Evolutionary conservation across 2,329 filamentous ascomycete genomes (phyloP).

Genomic region (Sporothrix brunneoviolacea): DNA sequence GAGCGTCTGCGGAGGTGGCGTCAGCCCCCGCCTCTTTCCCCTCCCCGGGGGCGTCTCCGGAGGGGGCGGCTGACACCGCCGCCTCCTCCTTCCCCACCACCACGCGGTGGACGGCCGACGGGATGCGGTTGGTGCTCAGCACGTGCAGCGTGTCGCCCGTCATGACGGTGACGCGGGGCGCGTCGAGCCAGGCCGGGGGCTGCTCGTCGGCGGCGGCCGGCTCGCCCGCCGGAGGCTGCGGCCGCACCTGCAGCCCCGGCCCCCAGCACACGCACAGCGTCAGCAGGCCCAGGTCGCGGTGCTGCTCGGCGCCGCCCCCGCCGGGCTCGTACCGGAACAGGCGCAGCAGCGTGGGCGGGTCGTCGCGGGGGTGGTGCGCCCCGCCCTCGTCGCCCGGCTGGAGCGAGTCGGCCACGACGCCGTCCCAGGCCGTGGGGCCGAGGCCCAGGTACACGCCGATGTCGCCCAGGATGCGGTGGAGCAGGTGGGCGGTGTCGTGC

Average conservation of each 20-base stretch:
- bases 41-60: constrained; percentile 3
- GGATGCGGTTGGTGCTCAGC: constrained; percentile 15
- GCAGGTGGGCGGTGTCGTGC: constrained; percentile 18
- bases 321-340: constrained; percentile 21
- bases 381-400: constrained; percentile 1
- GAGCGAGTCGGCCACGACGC: constrained; percentile 16
- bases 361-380: constrained; percentile 10
- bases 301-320: constrained; percentile 19
- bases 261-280: constrained; percentile 21
- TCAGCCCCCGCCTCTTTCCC: neutral
- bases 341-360: constrained; percentile 20
- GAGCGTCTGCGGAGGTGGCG: neutral
- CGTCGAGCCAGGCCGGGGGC: constrained; percentile 14
- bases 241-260: constrained; percentile 18
- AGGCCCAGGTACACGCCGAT: constrained; percentile 15
- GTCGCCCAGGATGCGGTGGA: constrained; percentile 21
- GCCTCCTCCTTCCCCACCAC: constrained; percentile 4
- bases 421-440: constrained; percentile 15
- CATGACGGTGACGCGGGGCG: constrained; percentile 18
- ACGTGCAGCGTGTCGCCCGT: constrained; percentile 18
- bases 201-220: too few relatives aligned
- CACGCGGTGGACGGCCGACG: constrained; percentile 19
- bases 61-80: too few relatives aligned
- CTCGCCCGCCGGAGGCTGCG: neutral
- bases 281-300: constrained; percentile 20